Conservation (phyloP, 371 early-diverging fungal species). For the Apophysomyces elegans region DNA sequence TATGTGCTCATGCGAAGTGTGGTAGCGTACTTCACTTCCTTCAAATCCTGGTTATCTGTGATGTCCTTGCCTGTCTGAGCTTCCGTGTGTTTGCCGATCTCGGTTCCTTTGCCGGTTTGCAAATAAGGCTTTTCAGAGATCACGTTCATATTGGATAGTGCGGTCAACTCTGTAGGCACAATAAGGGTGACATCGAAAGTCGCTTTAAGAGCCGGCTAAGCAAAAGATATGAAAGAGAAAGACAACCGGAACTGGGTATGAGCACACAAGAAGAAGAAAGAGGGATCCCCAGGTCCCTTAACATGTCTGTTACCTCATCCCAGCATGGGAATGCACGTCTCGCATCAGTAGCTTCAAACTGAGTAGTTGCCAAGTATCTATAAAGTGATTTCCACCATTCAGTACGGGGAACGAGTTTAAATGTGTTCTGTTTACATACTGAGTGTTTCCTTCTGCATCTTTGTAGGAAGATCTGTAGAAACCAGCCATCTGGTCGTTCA, state of each 20-base stretch:
- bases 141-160: slow-evolving; percentile 88
- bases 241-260: not conserved
- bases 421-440: slow-evolving; percentile 28
- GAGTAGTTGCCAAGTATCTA: slow-evolving; percentile 80
- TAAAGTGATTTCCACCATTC: not conserved
- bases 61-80: slow-evolving; percentile 32
- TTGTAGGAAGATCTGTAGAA: slow-evolving; percentile 88
- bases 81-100: slow-evolving; percentile 26
- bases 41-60: slow-evolving; percentile 31
- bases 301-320: slow-evolving; percentile 63
- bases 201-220: slow-evolving; percentile 83
- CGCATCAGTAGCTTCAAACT: slow-evolving; percentile 94
- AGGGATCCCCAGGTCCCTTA: too few species aligned
- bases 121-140: slow-evolving; percentile 54
- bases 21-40: slow-evolving; percentile 76
- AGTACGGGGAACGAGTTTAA: not conserved
- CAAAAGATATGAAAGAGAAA: not conserved
- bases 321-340: slow-evolving; percentile 94
- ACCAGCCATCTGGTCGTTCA: slow-evolving; percentile 89
- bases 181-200: slow-evolving; percentile 85
- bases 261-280: too few species aligned
- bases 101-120: slow-evolving; percentile 33
- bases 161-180: slow-evolving; percentile 72
- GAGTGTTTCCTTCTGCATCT: slow-evolving; percentile 70
- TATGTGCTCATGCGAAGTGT: slow-evolving; percentile 93